These are phyloP conservation scores for Coniosporium tulheliwenetii DNA, from an alignment of 2,329 filamentous ascomycete genomes.

Conservation along the genomic window DNA sequence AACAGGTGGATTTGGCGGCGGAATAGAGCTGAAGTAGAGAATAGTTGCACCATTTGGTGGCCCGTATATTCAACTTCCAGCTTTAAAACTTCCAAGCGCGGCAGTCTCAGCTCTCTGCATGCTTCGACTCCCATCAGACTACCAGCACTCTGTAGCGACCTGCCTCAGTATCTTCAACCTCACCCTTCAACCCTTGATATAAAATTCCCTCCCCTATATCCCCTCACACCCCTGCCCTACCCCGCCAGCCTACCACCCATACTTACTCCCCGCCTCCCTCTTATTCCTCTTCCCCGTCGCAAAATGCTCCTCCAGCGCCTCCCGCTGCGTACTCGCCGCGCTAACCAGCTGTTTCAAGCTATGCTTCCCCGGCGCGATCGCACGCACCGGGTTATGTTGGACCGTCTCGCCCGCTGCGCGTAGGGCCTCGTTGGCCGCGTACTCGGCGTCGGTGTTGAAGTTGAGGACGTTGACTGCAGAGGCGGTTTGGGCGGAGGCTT, in stretches of 20 bases:
- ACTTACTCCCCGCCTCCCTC: conserved; percentile 65
- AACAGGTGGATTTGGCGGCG: no score
- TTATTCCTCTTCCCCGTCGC: conserved; percentile 64
- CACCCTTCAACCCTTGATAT: no score
- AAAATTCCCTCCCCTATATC: no score
- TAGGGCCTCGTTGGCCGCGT: conserved; percentile 66
- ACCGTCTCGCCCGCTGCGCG: conserved; percentile 53
- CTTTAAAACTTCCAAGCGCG: no score
- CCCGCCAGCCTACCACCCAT: conserved; percentile 50
- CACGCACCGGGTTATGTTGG: conserved; percentile 66
- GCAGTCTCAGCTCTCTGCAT: no score
- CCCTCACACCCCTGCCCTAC: no score
- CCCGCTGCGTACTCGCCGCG: conserved; percentile 65
- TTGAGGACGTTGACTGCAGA: conserved; percentile 49
- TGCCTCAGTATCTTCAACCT: no score
- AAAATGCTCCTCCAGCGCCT: conserved; percentile 85
- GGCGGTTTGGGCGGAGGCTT: conserved; percentile 7
- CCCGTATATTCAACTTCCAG: no score
- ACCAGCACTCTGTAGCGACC: no score
- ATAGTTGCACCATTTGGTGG: no score
- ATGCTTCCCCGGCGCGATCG: conserved; percentile 78
- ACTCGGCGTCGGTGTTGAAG: conserved; percentile 83
- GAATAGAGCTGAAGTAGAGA: no score
- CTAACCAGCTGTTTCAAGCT: conserved; percentile 76
- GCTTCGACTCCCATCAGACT: no score